Percentiles rank a stretch among this genome's conserved stretches.
Conservation (phyloP, 495 filamentous ascomycete species). For the Aspergillus indologenus region DNA sequence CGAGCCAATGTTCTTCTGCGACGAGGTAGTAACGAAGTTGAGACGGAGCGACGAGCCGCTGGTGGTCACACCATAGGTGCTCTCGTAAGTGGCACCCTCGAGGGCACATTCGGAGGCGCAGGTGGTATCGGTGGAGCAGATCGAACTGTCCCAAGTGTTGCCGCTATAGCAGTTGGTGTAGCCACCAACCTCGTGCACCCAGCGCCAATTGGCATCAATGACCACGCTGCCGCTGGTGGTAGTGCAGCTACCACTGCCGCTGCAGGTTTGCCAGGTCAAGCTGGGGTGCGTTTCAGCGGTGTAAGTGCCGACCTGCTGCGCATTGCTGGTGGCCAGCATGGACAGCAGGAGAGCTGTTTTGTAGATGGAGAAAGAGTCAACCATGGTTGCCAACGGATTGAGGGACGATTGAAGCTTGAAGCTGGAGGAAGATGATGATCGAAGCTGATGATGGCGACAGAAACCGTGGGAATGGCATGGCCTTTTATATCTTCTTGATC, state of each 20-base stretch:
- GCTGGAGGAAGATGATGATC: not conserved
- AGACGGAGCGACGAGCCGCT: constrained; percentile 53
- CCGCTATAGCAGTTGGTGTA: constrained; percentile 66
- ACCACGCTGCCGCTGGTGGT: constrained; percentile 52
- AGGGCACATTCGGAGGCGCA: constrained; percentile 60
- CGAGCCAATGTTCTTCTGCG: constrained; percentile 50
- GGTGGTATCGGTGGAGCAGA: constrained; percentile 51
- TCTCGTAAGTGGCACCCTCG: constrained; percentile 57
- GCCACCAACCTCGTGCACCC: constrained; percentile 50
- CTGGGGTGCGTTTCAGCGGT: constrained; percentile 57
- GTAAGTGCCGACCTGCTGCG: constrained; percentile 57
- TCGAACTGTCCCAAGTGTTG: constrained; percentile 51
- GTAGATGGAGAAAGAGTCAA: constrained; percentile 16
- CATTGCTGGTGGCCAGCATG: constrained; percentile 27
- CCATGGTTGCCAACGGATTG: constrained; percentile 7
- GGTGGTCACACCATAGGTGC: constrained; percentile 55
- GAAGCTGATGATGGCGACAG: constrained; percentile 3
- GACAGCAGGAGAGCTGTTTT: constrained; percentile 26
- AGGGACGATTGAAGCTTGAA: not conserved
- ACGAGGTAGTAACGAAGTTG: constrained; percentile 49
- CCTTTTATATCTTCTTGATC: constrained; percentile 8
- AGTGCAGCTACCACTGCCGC: constrained; percentile 49
- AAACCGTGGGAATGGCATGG: not conserved
- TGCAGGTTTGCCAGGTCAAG: constrained; percentile 57
- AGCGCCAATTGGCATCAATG: constrained; percentile 65